These are phyloP conservation scores for Blastocystis sp. DNA, from an alignment of 352 stramenopile species.

Conservation along the genomic window DNA sequence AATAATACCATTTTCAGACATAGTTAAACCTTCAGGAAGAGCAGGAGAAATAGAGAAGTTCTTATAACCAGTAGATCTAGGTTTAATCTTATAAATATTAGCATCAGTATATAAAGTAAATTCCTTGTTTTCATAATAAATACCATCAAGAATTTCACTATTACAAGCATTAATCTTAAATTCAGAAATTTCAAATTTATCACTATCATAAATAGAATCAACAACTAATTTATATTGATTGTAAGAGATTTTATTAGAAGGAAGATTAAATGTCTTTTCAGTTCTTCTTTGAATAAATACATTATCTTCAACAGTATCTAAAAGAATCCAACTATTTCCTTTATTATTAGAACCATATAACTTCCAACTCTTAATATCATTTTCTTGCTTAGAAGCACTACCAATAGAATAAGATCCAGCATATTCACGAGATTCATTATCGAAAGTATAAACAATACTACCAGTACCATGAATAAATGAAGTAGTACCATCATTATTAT, in stretches of 20 bases:
- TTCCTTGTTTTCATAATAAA: too few species aligned
- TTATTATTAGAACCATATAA: too few species aligned
- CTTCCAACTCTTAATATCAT: too few species aligned
- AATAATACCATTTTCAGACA: constrained; percentile 21
- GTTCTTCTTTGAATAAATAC: constrained; percentile 5
- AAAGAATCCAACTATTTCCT: too few species aligned
- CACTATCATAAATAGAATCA: background rate
- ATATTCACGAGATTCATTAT: too few species aligned
- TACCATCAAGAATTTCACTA: too few species aligned
- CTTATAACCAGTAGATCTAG: constrained; percentile 8
- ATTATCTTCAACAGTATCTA: too few species aligned
- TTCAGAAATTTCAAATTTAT: constrained; percentile 6
- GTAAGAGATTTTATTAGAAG: constrained; percentile 21
- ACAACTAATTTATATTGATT: constrained; percentile 8
- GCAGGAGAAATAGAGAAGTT: constrained; percentile 8
- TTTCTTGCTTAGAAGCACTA: constrained; percentile 8
- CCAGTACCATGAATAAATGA: background rate
- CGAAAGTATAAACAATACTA: constrained; percentile 15
- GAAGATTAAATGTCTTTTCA: constrained; percentile 6
- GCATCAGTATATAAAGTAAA: too few species aligned
- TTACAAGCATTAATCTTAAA: background rate
- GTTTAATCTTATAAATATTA: too few species aligned
- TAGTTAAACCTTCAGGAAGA: constrained; percentile 16
- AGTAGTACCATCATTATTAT: constrained; percentile 17
- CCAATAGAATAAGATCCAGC: too few species aligned